A percentile compares a stretch with the other conserved stretches of the same genome.
phyloP scores from a whole-genome alignment of 148 eudicot species.

The Cornus kousa region DNA sequence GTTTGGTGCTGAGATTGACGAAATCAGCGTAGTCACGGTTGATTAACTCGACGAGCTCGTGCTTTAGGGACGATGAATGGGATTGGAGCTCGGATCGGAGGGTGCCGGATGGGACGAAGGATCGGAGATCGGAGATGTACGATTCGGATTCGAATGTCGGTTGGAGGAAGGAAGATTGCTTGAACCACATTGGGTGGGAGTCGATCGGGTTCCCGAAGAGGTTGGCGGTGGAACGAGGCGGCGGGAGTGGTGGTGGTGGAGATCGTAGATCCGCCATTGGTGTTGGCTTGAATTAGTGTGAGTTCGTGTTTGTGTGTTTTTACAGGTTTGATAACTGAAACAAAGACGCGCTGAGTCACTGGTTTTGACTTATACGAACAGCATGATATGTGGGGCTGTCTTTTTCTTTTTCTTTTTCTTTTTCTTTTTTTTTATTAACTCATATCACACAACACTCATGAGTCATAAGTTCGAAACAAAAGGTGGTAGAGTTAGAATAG shows the following conservation, averaged over 20 bases:
- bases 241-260: slow-evolving; percentile 19
- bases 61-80: slow-evolving; percentile 60
- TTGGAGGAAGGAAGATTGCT: slow-evolving; percentile 61
- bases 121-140: slow-evolving; percentile 90
- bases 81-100: slow-evolving; percentile 79
- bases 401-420: too few relatives aligned
- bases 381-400: neutral
- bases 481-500: too few relatives aligned
- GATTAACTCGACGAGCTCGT: slow-evolving; percentile 80
- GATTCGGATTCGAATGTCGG: slow-evolving; percentile 59
- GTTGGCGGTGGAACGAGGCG: slow-evolving; percentile 49
- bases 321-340: too few relatives aligned
- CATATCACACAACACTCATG: too few relatives aligned
- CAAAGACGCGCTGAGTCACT: too few relatives aligned
- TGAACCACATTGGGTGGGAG: slow-evolving; percentile 80
- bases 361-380: neutral
- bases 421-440: too few relatives aligned
- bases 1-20: slow-evolving; percentile 76
- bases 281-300: too few relatives aligned
- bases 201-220: slow-evolving; percentile 74
- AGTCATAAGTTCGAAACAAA: too few relatives aligned
- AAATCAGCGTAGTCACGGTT: slow-evolving; percentile 89
- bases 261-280: slow-evolving; percentile 47
- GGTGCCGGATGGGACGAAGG: slow-evolving; percentile 91
- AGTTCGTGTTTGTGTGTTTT: too few relatives aligned